phyloP scores from a whole-genome alignment of 805 yeast genomes.

The Candida manassasensis region DNA sequence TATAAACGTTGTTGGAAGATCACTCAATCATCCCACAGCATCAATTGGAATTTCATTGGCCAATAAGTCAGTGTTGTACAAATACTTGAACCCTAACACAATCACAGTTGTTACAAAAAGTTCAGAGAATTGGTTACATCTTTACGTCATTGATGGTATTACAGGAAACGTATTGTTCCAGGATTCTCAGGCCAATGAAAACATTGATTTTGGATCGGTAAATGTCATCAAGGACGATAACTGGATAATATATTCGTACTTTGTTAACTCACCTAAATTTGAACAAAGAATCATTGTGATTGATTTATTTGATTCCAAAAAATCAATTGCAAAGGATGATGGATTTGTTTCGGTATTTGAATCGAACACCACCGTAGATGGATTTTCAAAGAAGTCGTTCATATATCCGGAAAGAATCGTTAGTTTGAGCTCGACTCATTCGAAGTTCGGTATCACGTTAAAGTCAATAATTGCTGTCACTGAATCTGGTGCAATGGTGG shows the following conservation, averaged over 20 bases:
- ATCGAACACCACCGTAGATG: conserved; percentile 37
- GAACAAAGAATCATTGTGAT: conserved; percentile 59
- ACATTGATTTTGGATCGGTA: conserved; percentile 38
- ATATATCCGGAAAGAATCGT: conserved; percentile 56
- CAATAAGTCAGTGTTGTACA: conserved; percentile 73
- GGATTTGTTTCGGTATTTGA: conserved; percentile 31
- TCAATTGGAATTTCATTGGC: conserved; percentile 67
- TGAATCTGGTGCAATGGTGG: conserved; percentile 55
- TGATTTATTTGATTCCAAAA: conserved; percentile 62
- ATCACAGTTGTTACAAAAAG: conserved; percentile 44
- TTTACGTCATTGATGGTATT: conserved; percentile 61
- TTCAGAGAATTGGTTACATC: conserved; percentile 23
- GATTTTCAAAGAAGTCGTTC: conserved; percentile 50
- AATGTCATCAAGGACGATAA: conserved; percentile 70
- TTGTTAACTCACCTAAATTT: conserved; percentile 44
- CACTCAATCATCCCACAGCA: conserved; percentile 24
- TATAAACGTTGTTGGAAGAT: conserved; percentile 15
- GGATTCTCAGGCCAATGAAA: conserved; percentile 37
- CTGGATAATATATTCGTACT: conserved; percentile 72
- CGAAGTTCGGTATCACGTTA: conserved; percentile 27
- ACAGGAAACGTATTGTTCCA: conserved; percentile 60
- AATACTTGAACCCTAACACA: conserved; percentile 71
- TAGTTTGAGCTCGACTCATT: conserved; percentile 41
- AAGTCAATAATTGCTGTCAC: conserved; percentile 61
- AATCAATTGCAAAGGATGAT: conserved; percentile 8